These are phyloP conservation scores for Amanita thiersii DNA, from an alignment of 768 basidiomycete genomes.

Conservation along the genomic window DNA sequence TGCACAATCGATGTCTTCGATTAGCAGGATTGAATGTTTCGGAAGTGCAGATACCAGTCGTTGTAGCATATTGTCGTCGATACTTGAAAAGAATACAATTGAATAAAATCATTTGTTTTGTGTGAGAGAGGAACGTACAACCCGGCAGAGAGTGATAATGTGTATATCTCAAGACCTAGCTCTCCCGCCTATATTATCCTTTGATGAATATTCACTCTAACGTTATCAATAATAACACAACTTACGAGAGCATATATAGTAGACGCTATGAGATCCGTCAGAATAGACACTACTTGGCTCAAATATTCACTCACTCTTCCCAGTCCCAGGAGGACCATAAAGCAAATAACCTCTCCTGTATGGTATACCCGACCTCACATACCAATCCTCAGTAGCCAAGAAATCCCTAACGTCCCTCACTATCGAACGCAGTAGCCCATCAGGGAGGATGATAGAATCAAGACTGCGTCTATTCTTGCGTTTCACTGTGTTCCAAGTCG, in stretches of 20 bases:
- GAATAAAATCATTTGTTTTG: conserved; percentile 5
- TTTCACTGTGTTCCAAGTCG: conserved; percentile 33
- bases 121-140: conserved; percentile 24
- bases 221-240: neutral
- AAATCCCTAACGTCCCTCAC: conserved; percentile 57
- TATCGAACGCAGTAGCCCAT: conserved; percentile 47
- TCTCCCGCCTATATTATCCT: conserved; percentile 37
- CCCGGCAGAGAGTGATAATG: conserved; percentile 39
- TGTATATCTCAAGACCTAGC: conserved; percentile 76
- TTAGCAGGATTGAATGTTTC: conserved; percentile 43
- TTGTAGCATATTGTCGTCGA: conserved; percentile 42
- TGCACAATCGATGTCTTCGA: conserved; percentile 56
- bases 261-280: conserved; percentile 29
- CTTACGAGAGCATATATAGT: conserved; percentile 45
- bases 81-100: conserved; percentile 23
- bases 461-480: conserved; percentile 48
- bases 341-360: conserved; percentile 63
- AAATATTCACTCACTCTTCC: conserved; percentile 35
- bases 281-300: conserved; percentile 21
- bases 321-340: conserved; percentile 51
- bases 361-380: conserved; percentile 57
- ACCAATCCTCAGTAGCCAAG: conserved; percentile 50
- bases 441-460: conserved; percentile 51
- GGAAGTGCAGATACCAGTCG: conserved; percentile 37
- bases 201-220: neutral